phyloP scores from a whole-genome alignment of 257 asterid species.

The Solanum chmielewskii region DNA sequence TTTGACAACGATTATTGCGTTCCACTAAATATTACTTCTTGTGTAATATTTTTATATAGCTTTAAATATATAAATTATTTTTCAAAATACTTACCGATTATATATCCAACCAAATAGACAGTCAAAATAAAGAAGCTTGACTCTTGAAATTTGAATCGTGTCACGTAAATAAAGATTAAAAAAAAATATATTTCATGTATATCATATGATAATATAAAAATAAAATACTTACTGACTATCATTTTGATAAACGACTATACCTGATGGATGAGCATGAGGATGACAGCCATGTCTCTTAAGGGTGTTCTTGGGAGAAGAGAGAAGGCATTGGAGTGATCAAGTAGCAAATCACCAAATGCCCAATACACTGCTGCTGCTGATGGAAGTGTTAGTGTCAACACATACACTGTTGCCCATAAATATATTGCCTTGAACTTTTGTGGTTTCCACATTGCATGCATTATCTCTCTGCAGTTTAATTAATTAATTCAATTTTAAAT shows the following conservation, averaged over 20 bases:
- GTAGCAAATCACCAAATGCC: conserved; percentile 40
- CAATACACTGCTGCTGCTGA: conserved; percentile 34
- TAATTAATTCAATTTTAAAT: neutral
- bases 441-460: conserved; percentile 27
- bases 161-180: too few relatives aligned
- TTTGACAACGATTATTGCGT: neutral
- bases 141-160: neutral
- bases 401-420: conserved; percentile 25
- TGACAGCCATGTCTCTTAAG: conserved; percentile 33
- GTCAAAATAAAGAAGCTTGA: neutral
- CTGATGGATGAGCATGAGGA: conserved; percentile 47
- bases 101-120: neutral
- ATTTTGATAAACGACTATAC: neutral
- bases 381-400: conserved; percentile 29
- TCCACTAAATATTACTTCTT: neutral
- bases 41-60: too few relatives aligned
- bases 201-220: too few relatives aligned
- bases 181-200: too few relatives aligned
- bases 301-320: conserved; percentile 30
- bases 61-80: too few relatives aligned
- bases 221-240: too few relatives aligned
- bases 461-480: neutral
- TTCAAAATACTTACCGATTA: too few relatives aligned
- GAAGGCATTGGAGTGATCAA: conserved; percentile 36
- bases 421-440: conserved; percentile 36